phyloP scores from a whole-genome alignment of 306 rosid genomes.

The Rubus parviflorus region DNA sequence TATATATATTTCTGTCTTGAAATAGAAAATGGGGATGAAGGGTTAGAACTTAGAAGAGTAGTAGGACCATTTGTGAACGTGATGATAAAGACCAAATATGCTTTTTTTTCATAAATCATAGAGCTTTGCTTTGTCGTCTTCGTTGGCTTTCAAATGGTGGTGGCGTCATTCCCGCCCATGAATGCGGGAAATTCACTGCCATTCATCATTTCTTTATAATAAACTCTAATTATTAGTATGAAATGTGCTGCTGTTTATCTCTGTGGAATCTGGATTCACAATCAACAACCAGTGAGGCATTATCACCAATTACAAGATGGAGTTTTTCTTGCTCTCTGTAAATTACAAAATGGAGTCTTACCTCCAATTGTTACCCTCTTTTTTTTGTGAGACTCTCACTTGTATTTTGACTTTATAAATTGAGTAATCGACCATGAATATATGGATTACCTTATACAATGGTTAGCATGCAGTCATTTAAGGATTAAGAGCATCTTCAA shows the following conservation, averaged over 20 bases:
- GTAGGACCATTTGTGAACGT: not conserved
- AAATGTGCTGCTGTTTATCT: not conserved
- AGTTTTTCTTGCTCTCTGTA: no score
- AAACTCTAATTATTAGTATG: not conserved
- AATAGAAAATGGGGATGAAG: not conserved
- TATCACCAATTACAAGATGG: no score
- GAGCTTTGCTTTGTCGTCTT: slow-evolving; percentile 24
- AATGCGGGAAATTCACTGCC: slow-evolving; percentile 18
- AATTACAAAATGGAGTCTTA: no score
- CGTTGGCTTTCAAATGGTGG: slow-evolving; percentile 36
- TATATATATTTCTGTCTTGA: not conserved
- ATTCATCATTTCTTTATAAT: not conserved
- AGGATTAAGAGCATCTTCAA: no score
- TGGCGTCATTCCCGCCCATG: slow-evolving; percentile 61
- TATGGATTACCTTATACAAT: no score
- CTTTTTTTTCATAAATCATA: not conserved
- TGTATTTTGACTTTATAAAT: no score
- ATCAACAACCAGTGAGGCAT: no score
- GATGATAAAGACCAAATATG: not conserved
- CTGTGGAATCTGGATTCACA: not conserved
- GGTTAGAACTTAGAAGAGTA: not conserved
- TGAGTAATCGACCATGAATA: no score
- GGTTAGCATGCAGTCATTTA: no score
- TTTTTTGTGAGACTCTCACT: no score
- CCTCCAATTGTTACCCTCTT: no score